Percentiles rank a stretch among this genome's conserved stretches.
Conservation (phyloP, 2,329 filamentous ascomycete genomes). For the Bimuria novae-zelandiae region DNA sequence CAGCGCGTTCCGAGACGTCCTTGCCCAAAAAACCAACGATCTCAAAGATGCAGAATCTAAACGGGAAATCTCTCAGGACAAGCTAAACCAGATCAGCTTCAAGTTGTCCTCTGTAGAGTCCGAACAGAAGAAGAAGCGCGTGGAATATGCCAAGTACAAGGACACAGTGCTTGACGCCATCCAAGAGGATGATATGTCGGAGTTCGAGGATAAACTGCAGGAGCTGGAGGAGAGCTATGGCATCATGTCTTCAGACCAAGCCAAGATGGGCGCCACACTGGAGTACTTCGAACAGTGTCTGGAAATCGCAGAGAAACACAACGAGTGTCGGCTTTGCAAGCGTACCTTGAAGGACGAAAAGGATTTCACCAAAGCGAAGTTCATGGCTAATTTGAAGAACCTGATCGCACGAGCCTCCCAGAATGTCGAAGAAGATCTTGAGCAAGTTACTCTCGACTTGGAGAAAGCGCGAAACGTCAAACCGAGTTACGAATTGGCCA, state of each 20-base stretch:
- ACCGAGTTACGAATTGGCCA: conserved; percentile 74
- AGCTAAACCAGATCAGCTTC: conserved; percentile 77
- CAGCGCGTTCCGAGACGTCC: conserved; percentile 66
- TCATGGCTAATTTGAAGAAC: conserved; percentile 69
- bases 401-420: conserved; percentile 57
- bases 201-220: conserved; percentile 58
- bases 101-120: conserved; percentile 68
- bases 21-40: conserved; percentile 62
- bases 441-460: conserved; percentile 64
- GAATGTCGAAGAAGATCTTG: conserved; percentile 64
- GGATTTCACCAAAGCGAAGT: conserved; percentile 56
- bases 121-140: conserved; percentile 66
- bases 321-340: conserved; percentile 77
- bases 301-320: conserved; percentile 66
- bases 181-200: conserved; percentile 40
- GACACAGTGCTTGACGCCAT: conserved; percentile 63
- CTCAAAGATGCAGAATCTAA: conserved; percentile 69
- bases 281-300: conserved; percentile 74
- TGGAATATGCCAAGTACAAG: conserved; percentile 66
- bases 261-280: conserved; percentile 69
- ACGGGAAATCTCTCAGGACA: conserved; percentile 71
- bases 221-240: conserved; percentile 59
- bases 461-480: conserved; percentile 60
- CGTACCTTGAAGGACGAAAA: conserved; percentile 65
- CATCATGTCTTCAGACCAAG: conserved; percentile 64